Percentiles rank a stretch among this genome's conserved stretches.
Conservation (phyloP, 345 rosid species). For the Citrus unshiu region DNA sequence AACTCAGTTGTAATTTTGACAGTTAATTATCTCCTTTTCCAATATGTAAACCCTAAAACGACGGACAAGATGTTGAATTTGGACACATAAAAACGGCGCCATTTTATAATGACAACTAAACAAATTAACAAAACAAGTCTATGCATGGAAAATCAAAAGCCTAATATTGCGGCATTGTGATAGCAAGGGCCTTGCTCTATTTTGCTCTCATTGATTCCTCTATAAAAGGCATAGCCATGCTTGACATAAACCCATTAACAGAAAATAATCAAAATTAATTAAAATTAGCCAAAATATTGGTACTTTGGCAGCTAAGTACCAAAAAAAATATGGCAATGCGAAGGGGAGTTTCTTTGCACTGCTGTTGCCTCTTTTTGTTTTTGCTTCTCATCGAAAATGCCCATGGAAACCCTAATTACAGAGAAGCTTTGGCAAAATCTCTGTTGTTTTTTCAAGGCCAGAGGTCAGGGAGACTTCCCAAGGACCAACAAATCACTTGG, state of each 20-base stretch:
- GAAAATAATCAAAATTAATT: background rate
- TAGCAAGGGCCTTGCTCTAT: background rate
- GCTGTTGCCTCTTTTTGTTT: conserved; percentile 18
- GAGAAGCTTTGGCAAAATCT: conserved; percentile 76
- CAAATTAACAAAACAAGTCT: background rate
- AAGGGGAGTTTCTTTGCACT: conserved; percentile 7
- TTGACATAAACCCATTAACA: background rate
- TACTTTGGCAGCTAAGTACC: background rate
- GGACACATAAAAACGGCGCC: background rate
- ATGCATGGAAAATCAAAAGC: conserved; percentile 6
- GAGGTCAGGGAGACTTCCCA: conserved; percentile 74
- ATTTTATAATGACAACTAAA: background rate
- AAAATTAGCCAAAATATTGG: background rate
- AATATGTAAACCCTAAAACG: conserved; percentile 7
- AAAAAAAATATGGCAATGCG: conserved; percentile 9
- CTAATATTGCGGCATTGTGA: conserved; percentile 9
- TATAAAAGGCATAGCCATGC: background rate
- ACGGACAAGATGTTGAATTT: conserved; percentile 10
- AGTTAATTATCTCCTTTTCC: background rate
- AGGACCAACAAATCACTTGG: conserved; percentile 56
- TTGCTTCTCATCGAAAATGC: conserved; percentile 20
- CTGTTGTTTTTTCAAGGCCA: conserved; percentile 86
- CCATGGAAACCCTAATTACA: conserved; percentile 66
- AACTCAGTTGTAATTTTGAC: background rate
- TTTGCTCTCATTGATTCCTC: background rate